A percentile compares a stretch with the other conserved stretches of the same genome.
These are phyloP conservation scores for Clavaria fumosa DNA, from an alignment of 768 basidiomycete genomes.

Conservation along the genomic window DNA sequence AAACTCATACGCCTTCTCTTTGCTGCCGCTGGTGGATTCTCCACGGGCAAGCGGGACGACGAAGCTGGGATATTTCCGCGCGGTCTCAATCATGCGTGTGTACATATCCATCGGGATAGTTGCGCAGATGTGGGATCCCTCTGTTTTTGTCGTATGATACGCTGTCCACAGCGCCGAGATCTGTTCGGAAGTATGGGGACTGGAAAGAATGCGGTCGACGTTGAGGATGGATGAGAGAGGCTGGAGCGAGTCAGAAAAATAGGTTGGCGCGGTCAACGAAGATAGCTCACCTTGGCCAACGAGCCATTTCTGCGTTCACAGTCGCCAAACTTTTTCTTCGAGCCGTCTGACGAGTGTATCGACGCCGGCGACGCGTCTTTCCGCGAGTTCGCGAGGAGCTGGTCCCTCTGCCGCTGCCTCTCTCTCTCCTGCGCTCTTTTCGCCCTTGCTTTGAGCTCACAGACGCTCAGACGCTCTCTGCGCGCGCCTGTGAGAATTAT, in stretches of 20 bases:
- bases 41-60: constrained; percentile 65
- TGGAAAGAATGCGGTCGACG: constrained; percentile 45
- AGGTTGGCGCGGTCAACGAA: constrained; percentile 5
- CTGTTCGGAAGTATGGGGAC: constrained; percentile 56
- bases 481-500: too few species aligned
- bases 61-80: constrained; percentile 58
- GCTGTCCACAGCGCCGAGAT: constrained; percentile 78
- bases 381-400: too few species aligned
- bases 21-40: constrained; percentile 20
- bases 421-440: too few species aligned
- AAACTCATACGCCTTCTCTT: constrained; percentile 48
- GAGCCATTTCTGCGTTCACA: too few species aligned
- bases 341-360: too few species aligned
- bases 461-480: too few species aligned
- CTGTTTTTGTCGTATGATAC: constrained; percentile 71
- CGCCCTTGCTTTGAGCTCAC: too few species aligned
- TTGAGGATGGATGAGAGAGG: constrained; percentile 74
- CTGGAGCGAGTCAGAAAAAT: too few species aligned
- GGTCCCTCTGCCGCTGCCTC: too few species aligned
- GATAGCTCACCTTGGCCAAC: too few species aligned
- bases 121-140: constrained; percentile 75
- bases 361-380: too few species aligned
- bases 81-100: constrained; percentile 46
- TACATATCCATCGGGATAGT: constrained; percentile 62
- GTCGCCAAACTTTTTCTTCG: too few species aligned